Percentiles rank a stretch among this genome's conserved stretches.
phyloP scores from a whole-genome alignment of 768 basidiomycete genomes.

The Boletus tomentosulus region DNA sequence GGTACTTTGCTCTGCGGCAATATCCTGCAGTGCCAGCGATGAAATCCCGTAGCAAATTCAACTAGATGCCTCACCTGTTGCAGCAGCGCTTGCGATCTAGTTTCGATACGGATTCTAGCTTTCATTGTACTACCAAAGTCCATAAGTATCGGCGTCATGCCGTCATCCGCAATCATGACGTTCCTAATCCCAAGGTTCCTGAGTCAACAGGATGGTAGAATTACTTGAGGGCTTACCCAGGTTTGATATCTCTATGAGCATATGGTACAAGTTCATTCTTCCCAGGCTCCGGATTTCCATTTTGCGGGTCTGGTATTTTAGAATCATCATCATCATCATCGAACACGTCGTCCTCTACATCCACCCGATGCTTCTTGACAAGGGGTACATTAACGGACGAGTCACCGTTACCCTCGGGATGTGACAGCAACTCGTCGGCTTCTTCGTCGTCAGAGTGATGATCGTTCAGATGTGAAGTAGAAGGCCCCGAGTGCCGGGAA shows the following conservation, averaged over 20 bases:
- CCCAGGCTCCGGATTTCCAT: constrained; percentile 33
- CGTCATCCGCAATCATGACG: constrained; percentile 95
- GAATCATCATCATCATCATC: constrained; percentile 83
- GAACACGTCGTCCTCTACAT: constrained; percentile 61
- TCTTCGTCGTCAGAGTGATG: constrained; percentile 51
- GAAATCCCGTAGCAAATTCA: background rate
- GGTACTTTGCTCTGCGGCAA: constrained; percentile 95
- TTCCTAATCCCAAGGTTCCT: constrained; percentile 50
- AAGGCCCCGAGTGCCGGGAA: constrained; percentile 10
- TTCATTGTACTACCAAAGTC: constrained; percentile 93
- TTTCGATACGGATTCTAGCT: constrained; percentile 79
- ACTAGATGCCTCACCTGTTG: constrained; percentile 65
- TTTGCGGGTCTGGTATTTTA: constrained; percentile 38
- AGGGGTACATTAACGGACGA: constrained; percentile 52
- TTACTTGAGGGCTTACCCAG: constrained; percentile 57
- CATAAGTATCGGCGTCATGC: constrained; percentile 84
- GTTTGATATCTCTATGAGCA: constrained; percentile 96
- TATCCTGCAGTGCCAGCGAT: constrained; percentile 52
- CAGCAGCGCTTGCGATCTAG: constrained; percentile 78
- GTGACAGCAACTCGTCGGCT: constrained; percentile 68
- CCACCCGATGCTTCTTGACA: constrained; percentile 48
- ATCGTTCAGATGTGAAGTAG: constrained; percentile 23
- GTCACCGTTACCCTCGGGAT: constrained; percentile 62
- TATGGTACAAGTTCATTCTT: constrained; percentile 72
- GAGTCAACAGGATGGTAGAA: constrained; percentile 2